These are phyloP conservation scores for Candida sp. DNA, from an alignment of 1,139 yeast species.

Conservation along the genomic window DNA sequence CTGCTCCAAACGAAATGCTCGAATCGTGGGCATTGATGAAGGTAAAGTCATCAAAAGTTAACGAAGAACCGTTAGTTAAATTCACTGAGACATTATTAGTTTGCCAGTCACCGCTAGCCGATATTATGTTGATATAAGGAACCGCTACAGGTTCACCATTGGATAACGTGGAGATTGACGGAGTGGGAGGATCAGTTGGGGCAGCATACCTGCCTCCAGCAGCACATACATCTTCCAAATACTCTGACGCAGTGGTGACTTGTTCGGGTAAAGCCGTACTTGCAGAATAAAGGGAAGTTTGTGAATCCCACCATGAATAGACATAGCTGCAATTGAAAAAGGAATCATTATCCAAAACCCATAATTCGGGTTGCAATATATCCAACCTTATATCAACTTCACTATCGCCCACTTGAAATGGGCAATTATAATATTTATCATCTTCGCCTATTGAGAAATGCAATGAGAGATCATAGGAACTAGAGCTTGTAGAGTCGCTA, in stretches of 20 bases:
- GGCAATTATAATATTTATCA: slow-evolving; percentile 14
- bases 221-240: slow-evolving; percentile 24
- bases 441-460: slow-evolving; percentile 13
- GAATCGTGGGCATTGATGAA: slow-evolving; percentile 24
- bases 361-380: slow-evolving; percentile 31
- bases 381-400: slow-evolving; percentile 22
- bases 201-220: slow-evolving; percentile 20
- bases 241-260: slow-evolving; percentile 17
- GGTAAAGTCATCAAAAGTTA: slow-evolving; percentile 20
- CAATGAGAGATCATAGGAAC: background rate
- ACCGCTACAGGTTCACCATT: slow-evolving; percentile 16
- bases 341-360: slow-evolving; percentile 29
- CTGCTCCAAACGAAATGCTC: slow-evolving; percentile 25
- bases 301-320: slow-evolving; percentile 17
- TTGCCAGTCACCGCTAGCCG: slow-evolving; percentile 23
- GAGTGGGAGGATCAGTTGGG: slow-evolving; percentile 10
- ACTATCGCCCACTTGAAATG: slow-evolving; percentile 8
- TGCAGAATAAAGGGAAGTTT: slow-evolving; percentile 8
- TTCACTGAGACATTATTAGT: slow-evolving; percentile 22
- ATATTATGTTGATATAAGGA: slow-evolving; percentile 25
- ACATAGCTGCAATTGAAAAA: slow-evolving; percentile 22
- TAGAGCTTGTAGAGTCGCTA: background rate
- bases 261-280: slow-evolving; percentile 12
- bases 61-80: slow-evolving; percentile 9
- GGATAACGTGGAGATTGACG: slow-evolving; percentile 9